Evolutionary conservation across 2,329 filamentous ascomycete species (phyloP).

Genomic region (Cladobotryum mycophilum): DNA sequence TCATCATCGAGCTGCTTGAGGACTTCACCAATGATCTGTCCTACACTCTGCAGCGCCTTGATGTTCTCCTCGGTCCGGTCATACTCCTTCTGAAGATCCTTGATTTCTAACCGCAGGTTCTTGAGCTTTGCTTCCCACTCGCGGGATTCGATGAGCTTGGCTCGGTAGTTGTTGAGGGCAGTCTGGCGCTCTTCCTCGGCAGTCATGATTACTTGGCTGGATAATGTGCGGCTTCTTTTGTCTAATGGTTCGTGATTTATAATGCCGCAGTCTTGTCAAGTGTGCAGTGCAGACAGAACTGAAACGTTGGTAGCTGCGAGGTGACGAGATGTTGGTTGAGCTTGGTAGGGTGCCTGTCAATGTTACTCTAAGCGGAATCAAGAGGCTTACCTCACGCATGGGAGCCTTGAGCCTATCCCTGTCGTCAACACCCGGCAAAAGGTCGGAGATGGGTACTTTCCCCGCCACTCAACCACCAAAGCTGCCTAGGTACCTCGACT

Average conservation of each 20-base stretch:
- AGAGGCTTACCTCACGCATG: conserved; percentile 35
- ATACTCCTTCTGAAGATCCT: conserved; percentile 88
- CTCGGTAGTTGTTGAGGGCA: conserved; percentile 71
- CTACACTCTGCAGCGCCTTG: conserved; percentile 97
- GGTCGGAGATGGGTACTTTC: conserved; percentile 21
- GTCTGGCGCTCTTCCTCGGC: conserved; percentile 56
- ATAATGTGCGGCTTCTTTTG: background rate
- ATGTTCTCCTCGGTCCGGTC: conserved; percentile 98
- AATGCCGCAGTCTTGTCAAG: background rate
- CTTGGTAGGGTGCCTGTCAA: conserved; percentile 12
- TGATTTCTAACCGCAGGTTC: conserved; percentile 87
- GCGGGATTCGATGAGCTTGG: conserved; percentile 83
- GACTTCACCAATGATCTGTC: conserved; percentile 98
- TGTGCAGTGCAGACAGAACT: background rate
- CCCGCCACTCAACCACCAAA: background rate
- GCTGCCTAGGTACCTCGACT: conserved; percentile 4
- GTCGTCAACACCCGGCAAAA: conserved; percentile 24
- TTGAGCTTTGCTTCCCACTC: conserved; percentile 99
- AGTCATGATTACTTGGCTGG: conserved; percentile 33
- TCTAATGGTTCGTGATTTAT: background rate
- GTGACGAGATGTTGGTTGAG: conserved; percentile 16
- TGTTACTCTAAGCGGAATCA: conserved; percentile 17
- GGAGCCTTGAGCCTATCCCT: conserved; percentile 30
- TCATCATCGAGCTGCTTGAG: conserved; percentile 98
- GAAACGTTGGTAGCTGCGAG: background rate